Conservation (phyloP, 192 early-diverging fungal genomes). For the Coemansia sp. region DNA sequence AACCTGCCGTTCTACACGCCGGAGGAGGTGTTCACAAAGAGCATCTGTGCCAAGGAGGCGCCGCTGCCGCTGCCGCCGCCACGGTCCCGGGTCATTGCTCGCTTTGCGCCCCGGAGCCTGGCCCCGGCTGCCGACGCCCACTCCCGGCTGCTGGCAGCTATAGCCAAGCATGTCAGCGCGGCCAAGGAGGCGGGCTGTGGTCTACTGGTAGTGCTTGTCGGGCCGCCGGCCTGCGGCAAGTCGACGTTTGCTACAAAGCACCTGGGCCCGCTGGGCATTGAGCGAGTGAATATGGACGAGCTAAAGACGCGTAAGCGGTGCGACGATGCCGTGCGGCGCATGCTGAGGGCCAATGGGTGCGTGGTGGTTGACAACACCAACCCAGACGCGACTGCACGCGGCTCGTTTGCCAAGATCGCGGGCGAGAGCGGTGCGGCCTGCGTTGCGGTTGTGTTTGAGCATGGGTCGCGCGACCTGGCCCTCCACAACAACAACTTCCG, state of each 20-base stretch:
- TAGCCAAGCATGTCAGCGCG: conserved; percentile 16
- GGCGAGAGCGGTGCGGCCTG: conserved; percentile 19
- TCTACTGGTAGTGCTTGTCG: conserved; percentile 66
- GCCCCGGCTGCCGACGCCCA: not conserved
- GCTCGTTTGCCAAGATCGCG: conserved; percentile 61
- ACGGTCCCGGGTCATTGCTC: not conserved
- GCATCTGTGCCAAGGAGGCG: conserved; percentile 15
- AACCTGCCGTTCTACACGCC: conserved; percentile 74
- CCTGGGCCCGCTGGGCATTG: conserved; percentile 59
- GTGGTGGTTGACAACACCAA: conserved; percentile 87
- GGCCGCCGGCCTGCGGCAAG: conserved; percentile 82
- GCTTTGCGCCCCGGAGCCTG: conserved; percentile 4
- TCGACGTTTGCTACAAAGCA: conserved; percentile 63
- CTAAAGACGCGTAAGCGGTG: conserved; percentile 77
- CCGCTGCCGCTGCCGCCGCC: conserved; percentile 21
- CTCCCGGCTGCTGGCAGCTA: conserved; percentile 11
- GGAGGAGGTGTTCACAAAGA: conserved; percentile 66
- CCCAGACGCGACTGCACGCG: conserved; percentile 55
- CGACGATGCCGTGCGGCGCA: conserved; percentile 48
- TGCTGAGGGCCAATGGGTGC: conserved; percentile 48
- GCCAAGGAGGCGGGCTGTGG: conserved; percentile 28
- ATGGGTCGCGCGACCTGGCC: conserved; percentile 61
- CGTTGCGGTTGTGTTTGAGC: conserved; percentile 49
- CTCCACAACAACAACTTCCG: conserved; percentile 79
- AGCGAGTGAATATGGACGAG: conserved; percentile 77